Evolutionary conservation across 176 grass and related monocot genomes (phyloP).

Genomic region (Cenchrus americanus): DNA sequence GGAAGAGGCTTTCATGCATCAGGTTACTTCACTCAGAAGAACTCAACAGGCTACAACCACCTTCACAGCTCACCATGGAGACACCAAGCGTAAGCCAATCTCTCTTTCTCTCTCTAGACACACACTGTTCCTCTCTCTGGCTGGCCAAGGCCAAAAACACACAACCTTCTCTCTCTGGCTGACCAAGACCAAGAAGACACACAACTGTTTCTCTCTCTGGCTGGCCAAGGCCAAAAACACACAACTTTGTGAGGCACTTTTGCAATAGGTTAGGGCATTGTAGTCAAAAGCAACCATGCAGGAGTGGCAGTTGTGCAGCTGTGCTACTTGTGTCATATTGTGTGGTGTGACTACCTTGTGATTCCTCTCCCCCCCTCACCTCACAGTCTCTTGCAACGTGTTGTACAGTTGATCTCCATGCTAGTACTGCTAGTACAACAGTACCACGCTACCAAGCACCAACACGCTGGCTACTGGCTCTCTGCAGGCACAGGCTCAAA

Average conservation of each 20-base stretch:
- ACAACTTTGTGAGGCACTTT: constrained; percentile 47
- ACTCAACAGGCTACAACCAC: constrained; percentile 52
- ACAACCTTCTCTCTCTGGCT: background rate
- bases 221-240: constrained; percentile 36
- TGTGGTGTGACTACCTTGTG: constrained; percentile 41
- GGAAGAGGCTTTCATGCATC: constrained; percentile 83
- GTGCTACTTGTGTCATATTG: constrained; percentile 7
- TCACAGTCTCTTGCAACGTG: constrained; percentile 25
- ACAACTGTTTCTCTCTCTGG: constrained; percentile 37
- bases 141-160: too few species aligned
- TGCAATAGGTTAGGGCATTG: constrained; percentile 59
- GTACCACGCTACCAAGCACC: constrained; percentile 44
- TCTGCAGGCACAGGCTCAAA: constrained; percentile 44
- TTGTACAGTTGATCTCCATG: background rate
- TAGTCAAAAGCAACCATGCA: constrained; percentile 63
- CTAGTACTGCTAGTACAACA: constrained; percentile 26
- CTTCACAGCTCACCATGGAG: constrained; percentile 52
- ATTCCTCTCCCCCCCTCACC: constrained; percentile 9
- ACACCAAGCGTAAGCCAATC: constrained; percentile 53
- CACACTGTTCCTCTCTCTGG: background rate
- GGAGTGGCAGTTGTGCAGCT: constrained; percentile 44
- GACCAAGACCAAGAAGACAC: constrained; percentile 35
- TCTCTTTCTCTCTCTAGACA: constrained; percentile 21
- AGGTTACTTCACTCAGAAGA: constrained; percentile 54
- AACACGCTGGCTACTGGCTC: constrained; percentile 24